phyloP scores from a whole-genome alignment of 2,329 filamentous ascomycete genomes.

The Penicillium sp. region DNA sequence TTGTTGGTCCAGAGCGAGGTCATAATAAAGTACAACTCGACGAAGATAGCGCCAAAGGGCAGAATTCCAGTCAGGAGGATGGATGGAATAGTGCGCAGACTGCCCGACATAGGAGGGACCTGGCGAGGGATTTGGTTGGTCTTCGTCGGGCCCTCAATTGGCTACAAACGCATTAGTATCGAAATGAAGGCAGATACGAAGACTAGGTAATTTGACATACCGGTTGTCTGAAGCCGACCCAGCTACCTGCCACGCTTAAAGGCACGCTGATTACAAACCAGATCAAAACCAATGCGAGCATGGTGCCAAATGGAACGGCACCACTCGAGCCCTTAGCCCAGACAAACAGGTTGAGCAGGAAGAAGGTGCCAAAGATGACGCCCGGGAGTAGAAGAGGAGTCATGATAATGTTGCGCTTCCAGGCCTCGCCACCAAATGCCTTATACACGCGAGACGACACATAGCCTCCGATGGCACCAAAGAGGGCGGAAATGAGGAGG shows the following conservation, averaged over 20 bases:
- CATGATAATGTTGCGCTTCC: constrained; percentile 89
- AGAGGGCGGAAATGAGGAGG: constrained; percentile 87
- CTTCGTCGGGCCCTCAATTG: constrained; percentile 77
- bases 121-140: constrained; percentile 98
- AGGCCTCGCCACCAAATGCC: constrained; percentile 84
- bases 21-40: constrained; percentile 99
- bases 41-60: constrained; percentile 95
- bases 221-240: constrained; percentile 81
- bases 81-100: constrained; percentile 82
- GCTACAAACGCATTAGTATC: constrained; percentile 34
- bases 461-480: constrained; percentile 92
- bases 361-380: constrained; percentile 84
- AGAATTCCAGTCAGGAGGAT: constrained; percentile 90
- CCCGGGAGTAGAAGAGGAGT: constrained; percentile 85
- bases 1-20: constrained; percentile 98
- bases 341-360: constrained; percentile 92
- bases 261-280: constrained; percentile 98
- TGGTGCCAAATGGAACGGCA: constrained; percentile 93
- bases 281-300: constrained; percentile 89
- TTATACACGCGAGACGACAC: constrained; percentile 91
- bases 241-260: constrained; percentile 84
- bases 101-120: constrained; percentile 81
- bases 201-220: constrained; percentile 32
- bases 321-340: constrained; percentile 92
- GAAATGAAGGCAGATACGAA: neutral